These are phyloP conservation scores for Macrocybe sp. DNA, from an alignment of 1,284 basidiomycete genomes.

Conservation along the genomic window DNA sequence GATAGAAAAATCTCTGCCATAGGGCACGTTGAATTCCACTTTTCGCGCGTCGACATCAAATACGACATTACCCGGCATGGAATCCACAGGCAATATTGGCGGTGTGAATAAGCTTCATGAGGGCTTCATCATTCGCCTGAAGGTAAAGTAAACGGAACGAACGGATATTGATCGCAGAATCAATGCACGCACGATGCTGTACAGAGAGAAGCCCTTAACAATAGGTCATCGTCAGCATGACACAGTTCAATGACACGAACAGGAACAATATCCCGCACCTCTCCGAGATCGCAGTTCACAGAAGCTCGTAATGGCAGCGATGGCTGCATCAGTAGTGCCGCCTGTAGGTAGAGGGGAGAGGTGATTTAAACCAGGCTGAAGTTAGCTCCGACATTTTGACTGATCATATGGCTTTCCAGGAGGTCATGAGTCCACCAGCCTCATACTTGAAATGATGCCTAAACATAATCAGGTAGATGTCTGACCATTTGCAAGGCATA, in stretches of 20 bases:
- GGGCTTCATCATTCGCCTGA: constrained; percentile 53
- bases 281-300: constrained; percentile 62
- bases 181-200: constrained; percentile 35
- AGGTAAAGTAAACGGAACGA: not conserved
- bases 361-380: too few relatives aligned
- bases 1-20: constrained; percentile 48
- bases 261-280: constrained; percentile 31
- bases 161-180: not conserved
- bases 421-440: too few relatives aligned
- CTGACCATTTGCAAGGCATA: too few relatives aligned
- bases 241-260: not conserved
- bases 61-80: constrained; percentile 46
- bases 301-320: constrained; percentile 33
- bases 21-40: not conserved
- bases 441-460: not conserved
- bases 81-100: constrained; percentile 65
- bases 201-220: constrained; percentile 49
- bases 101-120: constrained; percentile 60
- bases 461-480: not conserved
- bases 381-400: too few relatives aligned
- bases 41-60: not conserved
- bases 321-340: too few relatives aligned
- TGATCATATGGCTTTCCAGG: too few relatives aligned
- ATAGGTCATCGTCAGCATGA: not conserved
- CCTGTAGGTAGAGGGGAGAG: too few relatives aligned